These are phyloP conservation scores for Paramecium tetraurelia DNA, from an alignment of 73 alveolate species.

Conservation along the genomic window DNA sequence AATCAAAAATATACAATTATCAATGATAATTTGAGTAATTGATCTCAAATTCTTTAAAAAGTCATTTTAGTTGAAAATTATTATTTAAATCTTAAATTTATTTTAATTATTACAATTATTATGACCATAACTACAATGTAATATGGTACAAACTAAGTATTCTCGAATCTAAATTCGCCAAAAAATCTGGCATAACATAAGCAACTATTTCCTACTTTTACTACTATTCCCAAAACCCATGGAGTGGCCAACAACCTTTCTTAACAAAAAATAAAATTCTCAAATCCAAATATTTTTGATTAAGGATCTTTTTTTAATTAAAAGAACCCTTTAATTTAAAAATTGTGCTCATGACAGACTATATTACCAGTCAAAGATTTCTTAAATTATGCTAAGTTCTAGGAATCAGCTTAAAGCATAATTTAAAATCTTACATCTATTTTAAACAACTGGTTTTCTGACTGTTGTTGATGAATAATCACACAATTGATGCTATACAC, in stretches of 20 bases:
- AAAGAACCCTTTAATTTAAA: not conserved
- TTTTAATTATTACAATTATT: not conserved
- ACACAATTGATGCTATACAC: not conserved
- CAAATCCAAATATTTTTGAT: not conserved
- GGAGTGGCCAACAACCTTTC: conserved; percentile 1
- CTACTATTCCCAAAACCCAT: conserved; percentile 1
- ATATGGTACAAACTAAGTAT: not conserved
- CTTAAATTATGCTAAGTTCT: not conserved
- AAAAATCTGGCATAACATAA: not conserved
- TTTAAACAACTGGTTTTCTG: not conserved
- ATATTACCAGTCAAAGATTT: conserved; percentile 6
- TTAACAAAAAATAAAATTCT: not conserved
- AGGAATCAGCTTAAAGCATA: not conserved
- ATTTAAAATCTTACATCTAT: not conserved
- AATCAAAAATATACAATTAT: not conserved
- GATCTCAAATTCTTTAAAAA: not conserved
- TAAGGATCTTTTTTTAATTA: conserved; percentile 25
- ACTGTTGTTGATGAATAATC: not conserved
- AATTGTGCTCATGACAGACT: not conserved
- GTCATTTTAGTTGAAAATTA: not conserved
- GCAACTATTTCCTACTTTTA: not conserved
- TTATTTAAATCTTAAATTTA: not conserved
- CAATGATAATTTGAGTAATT: not conserved
- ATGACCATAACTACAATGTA: not conserved
- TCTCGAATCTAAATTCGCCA: not conserved